These are phyloP conservation scores for Arthrobotrys entomopaga DNA, from an alignment of 2,329 filamentous ascomycete species.

Conservation along the genomic window DNA sequence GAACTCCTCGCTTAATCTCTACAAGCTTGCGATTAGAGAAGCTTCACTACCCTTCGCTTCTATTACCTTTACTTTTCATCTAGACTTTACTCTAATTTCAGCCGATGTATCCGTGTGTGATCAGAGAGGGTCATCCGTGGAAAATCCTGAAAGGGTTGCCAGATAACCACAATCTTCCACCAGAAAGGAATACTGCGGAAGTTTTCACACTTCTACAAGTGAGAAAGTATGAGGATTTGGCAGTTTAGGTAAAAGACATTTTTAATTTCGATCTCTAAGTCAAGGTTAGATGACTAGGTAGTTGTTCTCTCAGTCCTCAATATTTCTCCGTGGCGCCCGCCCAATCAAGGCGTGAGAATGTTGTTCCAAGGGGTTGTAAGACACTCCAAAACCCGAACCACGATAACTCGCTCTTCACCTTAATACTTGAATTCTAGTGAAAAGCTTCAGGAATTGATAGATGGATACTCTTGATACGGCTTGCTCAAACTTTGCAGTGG, in stretches of 20 bases:
- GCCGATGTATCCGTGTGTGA: conserved; percentile 3
- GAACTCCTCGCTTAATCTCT: conserved; percentile 5
- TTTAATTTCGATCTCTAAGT: conserved; percentile 1
- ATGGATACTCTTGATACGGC: too few species aligned
- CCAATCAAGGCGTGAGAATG: conserved; percentile 5
- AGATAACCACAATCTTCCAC: conserved; percentile 6
- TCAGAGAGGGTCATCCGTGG: conserved; percentile 4
- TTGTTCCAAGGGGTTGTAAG: conserved; percentile 4
- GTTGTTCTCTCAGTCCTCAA: conserved; percentile 5
- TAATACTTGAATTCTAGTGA: conserved; percentile 6
- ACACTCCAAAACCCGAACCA: conserved; percentile 3
- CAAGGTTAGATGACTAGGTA: conserved; percentile 6
- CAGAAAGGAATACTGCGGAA: background rate
- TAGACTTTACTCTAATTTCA: conserved; percentile 2
- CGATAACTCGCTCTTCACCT: conserved; percentile 3
- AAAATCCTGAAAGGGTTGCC: background rate
- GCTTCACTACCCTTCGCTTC: conserved; percentile 2
- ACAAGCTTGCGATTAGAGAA: background rate
- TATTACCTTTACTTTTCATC: conserved; percentile 3
- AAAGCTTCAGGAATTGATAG: background rate
- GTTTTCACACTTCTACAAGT: conserved; percentile 6
- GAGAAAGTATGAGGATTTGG: conserved; percentile 6
- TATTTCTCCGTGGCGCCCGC: conserved; percentile 2
- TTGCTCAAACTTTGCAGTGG: too few species aligned
- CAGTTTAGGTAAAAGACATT: conserved; percentile 6